phyloP scores from a whole-genome alignment of 257 asterid genomes.

The Przewalskia tangutica region DNA sequence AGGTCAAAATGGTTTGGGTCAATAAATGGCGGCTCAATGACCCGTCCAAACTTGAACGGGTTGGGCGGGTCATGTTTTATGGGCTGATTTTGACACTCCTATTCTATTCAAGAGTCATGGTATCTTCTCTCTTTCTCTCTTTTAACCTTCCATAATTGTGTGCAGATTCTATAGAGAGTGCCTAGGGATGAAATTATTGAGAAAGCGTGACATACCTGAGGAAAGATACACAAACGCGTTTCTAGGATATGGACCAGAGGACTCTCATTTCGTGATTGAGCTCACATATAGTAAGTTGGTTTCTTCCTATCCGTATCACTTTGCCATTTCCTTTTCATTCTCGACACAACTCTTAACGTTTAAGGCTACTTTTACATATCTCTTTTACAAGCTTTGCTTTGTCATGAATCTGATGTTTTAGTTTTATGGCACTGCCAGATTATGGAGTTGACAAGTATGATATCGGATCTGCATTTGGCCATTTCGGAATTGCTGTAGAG shows the following conservation, averaged over 20 bases:
- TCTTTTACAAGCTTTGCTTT: background rate
- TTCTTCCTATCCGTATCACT: background rate
- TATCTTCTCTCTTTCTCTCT: background rate
- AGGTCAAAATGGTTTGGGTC: no score
- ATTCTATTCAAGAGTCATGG: no score
- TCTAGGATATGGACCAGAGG: conserved; percentile 98
- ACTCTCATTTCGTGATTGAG: conserved; percentile 92
- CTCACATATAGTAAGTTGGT: conserved; percentile 82
- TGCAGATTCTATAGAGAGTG: conserved; percentile 96
- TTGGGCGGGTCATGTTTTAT: no score
- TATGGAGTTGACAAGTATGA: conserved; percentile 93
- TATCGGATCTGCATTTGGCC: conserved; percentile 88
- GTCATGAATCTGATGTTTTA: conserved; percentile 5
- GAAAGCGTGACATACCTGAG: conserved; percentile 89
- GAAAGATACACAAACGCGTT: conserved; percentile 95
- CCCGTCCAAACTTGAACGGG: no score
- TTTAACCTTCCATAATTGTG: background rate
- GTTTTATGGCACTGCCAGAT: conserved; percentile 40
- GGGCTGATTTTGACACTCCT: no score
- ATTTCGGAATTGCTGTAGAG: conserved; percentile 91
- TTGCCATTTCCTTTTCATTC: background rate
- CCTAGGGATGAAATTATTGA: conserved; percentile 90
- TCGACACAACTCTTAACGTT: background rate
- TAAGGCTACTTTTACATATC: background rate
- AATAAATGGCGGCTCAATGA: no score